These are phyloP conservation scores for Eucalyptus cladocalyx DNA, from an alignment of 345 rosid species.

Conservation along the genomic window DNA sequence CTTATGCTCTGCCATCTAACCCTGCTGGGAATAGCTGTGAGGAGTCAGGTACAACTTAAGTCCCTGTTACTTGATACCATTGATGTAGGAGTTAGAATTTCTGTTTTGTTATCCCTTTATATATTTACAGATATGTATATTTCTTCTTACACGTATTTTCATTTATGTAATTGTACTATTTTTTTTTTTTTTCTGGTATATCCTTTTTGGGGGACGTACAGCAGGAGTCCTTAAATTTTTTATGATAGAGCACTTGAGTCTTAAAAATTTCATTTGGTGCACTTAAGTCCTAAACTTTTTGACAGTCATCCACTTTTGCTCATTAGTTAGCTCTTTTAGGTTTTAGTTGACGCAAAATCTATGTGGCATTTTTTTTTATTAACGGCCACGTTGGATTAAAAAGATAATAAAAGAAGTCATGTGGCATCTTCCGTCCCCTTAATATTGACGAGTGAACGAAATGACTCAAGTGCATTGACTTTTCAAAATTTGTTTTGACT, in stretches of 20 bases:
- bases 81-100: not conserved
- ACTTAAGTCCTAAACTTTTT: not conserved
- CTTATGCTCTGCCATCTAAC: constrained; percentile 21
- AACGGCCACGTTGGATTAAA: not conserved
- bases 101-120: not conserved
- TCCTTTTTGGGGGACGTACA: not conserved
- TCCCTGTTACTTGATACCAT: not conserved
- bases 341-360: not conserved
- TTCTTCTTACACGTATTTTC: not conserved
- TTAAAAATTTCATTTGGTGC: not conserved
- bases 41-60: constrained; percentile 30
- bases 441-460: not conserved
- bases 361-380: not conserved
- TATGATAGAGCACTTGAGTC: not conserved
- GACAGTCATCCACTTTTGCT: not conserved
- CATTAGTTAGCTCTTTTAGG: not conserved
- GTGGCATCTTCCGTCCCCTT: not conserved
- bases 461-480: not conserved
- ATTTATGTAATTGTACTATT: not conserved
- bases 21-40: constrained; percentile 21
- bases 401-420: not conserved
- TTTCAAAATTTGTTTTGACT: not conserved
- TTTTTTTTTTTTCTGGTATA: no score
- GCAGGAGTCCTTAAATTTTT: not conserved
- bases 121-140: not conserved